A percentile compares a stretch with the other conserved stretches of the same genome.
These are phyloP conservation scores for Aschersonia sp. DNA, from an alignment of 2,329 filamentous ascomycete species.

Conservation along the genomic window DNA sequence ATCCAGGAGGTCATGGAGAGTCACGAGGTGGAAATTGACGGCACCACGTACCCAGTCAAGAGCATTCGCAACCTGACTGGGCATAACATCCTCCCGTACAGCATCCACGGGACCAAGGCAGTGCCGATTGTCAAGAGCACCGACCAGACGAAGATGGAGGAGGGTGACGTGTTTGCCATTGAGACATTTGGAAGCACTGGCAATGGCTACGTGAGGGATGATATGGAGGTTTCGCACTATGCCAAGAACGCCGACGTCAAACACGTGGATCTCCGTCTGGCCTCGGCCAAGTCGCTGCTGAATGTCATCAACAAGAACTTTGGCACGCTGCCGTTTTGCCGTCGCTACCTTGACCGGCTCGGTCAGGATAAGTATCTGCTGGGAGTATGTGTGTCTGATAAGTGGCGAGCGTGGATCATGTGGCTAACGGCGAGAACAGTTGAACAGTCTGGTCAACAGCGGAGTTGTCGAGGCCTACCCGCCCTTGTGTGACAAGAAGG, in stretches of 20 bases:
- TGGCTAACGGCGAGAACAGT: conserved; percentile 23
- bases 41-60: conserved; percentile 66
- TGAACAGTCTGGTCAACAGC: conserved; percentile 71
- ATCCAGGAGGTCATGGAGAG: conserved; percentile 92
- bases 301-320: conserved; percentile 95
- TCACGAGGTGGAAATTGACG: conserved; percentile 75
- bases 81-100: conserved; percentile 79
- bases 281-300: conserved; percentile 72
- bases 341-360: conserved; percentile 81
- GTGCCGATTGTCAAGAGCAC: conserved; percentile 84
- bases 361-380: conserved; percentile 90
- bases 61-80: conserved; percentile 77
- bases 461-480: conserved; percentile 87
- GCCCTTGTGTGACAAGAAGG: conserved; percentile 80
- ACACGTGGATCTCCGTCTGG: conserved; percentile 61
- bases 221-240: conserved; percentile 85
- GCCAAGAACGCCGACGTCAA: conserved; percentile 58
- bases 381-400: conserved; percentile 40
- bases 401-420: not conserved
- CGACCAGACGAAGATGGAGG: conserved; percentile 93
- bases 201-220: conserved; percentile 73
- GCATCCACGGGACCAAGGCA: conserved; percentile 84
- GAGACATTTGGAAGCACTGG: conserved; percentile 93
- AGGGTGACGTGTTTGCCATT: conserved; percentile 88
- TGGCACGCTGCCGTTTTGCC: conserved; percentile 79